Percentiles rank a stretch among this genome's conserved stretches.
phyloP scores from a whole-genome alignment of 352 stramenopile genomes.

The Globisporangium echinulatum region DNA sequence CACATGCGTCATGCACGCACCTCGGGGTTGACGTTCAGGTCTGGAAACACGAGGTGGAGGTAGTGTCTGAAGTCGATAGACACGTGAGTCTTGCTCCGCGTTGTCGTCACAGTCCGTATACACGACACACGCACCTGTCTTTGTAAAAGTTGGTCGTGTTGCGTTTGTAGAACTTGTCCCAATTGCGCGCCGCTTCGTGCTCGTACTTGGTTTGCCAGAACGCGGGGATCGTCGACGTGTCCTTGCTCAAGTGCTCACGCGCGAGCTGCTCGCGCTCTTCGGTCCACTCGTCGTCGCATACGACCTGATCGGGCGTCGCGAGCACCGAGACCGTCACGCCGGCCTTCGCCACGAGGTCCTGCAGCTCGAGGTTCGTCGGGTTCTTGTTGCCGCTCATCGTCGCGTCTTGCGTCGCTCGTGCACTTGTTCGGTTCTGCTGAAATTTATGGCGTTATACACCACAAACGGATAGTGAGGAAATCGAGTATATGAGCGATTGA shows the following conservation, averaged over 20 bases:
- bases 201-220: slow-evolving; percentile 89
- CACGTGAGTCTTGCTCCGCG: not conserved
- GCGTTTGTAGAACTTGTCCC: slow-evolving; percentile 93
- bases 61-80: slow-evolving; percentile 63
- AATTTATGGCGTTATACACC: no score
- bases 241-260: slow-evolving; percentile 53
- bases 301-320: slow-evolving; percentile 49
- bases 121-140: slow-evolving; percentile 45
- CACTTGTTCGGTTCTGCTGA: no score
- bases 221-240: slow-evolving; percentile 68
- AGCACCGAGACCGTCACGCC: slow-evolving; percentile 62
- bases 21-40: slow-evolving; percentile 62
- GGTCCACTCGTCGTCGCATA: slow-evolving; percentile 82
- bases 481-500: no score
- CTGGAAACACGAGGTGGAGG: slow-evolving; percentile 88
- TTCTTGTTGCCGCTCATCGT: slow-evolving; percentile 40
- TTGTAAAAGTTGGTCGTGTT: slow-evolving; percentile 95
- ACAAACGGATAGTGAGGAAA: no score
- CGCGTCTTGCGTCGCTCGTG: no score
- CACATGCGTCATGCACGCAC: slow-evolving; percentile 6
- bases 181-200: slow-evolving; percentile 78
- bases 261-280: slow-evolving; percentile 70
- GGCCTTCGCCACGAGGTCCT: slow-evolving; percentile 71
- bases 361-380: slow-evolving; percentile 65
- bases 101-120: not conserved